Base-by-base conservation (phyloP, 2,329 filamentous ascomycete genomes). In the Madurella fahalii region DNA sequence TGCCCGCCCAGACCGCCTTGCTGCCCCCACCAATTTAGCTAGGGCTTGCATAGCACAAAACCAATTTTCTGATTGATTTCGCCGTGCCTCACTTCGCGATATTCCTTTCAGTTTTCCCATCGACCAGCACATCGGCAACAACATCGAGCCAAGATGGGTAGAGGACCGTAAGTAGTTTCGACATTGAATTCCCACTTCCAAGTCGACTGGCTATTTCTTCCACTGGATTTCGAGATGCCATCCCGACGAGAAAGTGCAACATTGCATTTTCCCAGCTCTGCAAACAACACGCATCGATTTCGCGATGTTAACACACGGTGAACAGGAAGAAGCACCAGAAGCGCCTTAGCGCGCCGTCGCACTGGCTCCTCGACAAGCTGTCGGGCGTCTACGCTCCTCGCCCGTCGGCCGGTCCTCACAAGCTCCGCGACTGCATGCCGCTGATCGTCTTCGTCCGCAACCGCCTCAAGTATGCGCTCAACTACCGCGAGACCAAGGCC, bases 291-390 rank as follows among this genome's bases (percentile, higher is more conserved):
- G 20, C 5, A 2, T 47, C 34, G 41, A 51, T 41, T 50, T 55
- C 47, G 30, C 42, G 49, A 60, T 61, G 66, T 63, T 62, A 50
- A 58, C 52, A 61, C 65, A 72, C 67, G 66, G 30, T 61, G 62
- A 62, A 72, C 73, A 92, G 88, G 80, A 95, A 94, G 86, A 96
- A 96, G 89, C 94, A 99, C 82, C 93, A 97, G 81, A 97, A 99
- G 92, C 92, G 94, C 84, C 85, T 97, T 76, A 94, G 89, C 81
- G 94, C 94, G 76, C 94, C 94, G 75, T 95, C 89, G 77, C 94
- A 97, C 88, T 99, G 94, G 94, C 90, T 99, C 76, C 84, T 99
- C 77, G 94, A 99, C 90, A 99, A 99, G 81, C 85, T 99, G 75
- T 96, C 91, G 78, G 94, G 94, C 75, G 82, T 84, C 79, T 93